Evolutionary conservation across 768 basidiomycete species (phyloP).

Genomic region (Russula emetica): DNA sequence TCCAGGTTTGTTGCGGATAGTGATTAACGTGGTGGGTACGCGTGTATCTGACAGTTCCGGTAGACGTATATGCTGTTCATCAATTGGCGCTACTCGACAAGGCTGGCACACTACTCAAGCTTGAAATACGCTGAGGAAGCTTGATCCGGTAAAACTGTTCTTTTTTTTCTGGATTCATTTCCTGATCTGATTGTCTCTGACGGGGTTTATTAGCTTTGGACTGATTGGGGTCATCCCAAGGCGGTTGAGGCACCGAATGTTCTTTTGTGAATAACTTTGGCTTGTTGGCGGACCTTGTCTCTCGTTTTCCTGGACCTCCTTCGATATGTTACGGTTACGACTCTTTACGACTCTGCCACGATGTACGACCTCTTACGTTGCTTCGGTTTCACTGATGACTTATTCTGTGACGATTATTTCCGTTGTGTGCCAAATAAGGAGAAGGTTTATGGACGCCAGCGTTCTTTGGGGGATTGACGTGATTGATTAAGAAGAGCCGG

Average conservation of each 20-base stretch:
- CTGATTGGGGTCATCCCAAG: background rate
- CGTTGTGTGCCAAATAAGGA: constrained; percentile 12
- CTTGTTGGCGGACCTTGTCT: constrained; percentile 34
- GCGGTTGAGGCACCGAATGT: background rate
- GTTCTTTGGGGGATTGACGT: constrained; percentile 24
- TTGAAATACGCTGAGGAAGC: constrained; percentile 53
- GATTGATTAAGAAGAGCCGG: constrained; percentile 22
- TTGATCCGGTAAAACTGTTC: constrained; percentile 48
- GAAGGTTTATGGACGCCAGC: constrained; percentile 12
- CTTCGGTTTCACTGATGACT: constrained; percentile 21
- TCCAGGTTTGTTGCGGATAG: constrained; percentile 47
- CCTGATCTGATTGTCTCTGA: constrained; percentile 13
- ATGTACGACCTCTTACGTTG: constrained; percentile 29
- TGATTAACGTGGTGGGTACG: constrained; percentile 21
- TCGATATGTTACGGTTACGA: constrained; percentile 28
- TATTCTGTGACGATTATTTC: constrained; percentile 20
- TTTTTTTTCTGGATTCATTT: background rate
- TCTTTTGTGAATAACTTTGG: constrained; percentile 26
- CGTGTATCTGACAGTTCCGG: constrained; percentile 18
- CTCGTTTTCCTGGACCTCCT: constrained; percentile 34
- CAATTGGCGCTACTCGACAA: constrained; percentile 67
- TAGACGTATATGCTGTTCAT: constrained; percentile 76
- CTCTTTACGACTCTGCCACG: constrained; percentile 32
- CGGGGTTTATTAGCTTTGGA: constrained; percentile 35
- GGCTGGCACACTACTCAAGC: constrained; percentile 59